These are phyloP conservation scores for Cryphonectria japonica DNA, from an alignment of 2,329 filamentous ascomycete species.

Conservation along the genomic window DNA sequence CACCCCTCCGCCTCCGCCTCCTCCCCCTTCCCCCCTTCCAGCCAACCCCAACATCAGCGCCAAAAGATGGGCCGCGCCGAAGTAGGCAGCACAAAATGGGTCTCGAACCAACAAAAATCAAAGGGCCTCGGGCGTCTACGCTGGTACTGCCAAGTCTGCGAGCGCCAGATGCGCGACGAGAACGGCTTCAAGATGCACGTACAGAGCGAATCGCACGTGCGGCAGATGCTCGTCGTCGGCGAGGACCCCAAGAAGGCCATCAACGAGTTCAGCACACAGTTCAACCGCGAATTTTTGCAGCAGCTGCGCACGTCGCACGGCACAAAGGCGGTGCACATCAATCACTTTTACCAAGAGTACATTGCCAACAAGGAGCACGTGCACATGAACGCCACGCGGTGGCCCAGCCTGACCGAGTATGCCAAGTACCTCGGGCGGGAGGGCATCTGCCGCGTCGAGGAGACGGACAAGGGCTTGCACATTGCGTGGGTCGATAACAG, in stretches of 20 bases:
- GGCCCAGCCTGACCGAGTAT: conserved; percentile 87
- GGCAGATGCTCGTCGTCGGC: conserved; percentile 86
- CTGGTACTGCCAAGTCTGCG: conserved; percentile 89
- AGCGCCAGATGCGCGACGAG: conserved; percentile 76
- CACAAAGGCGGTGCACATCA: conserved; percentile 86
- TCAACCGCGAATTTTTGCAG: conserved; percentile 76
- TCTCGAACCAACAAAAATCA: conserved; percentile 88
- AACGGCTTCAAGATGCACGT: conserved; percentile 93
- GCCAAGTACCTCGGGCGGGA: conserved; percentile 85
- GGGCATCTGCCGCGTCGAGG: conserved; percentile 87
- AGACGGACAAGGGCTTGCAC: conserved; percentile 82
- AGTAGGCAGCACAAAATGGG: conserved; percentile 85
- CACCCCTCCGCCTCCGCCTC: conserved; percentile 26
- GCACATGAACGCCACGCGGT: conserved; percentile 93
- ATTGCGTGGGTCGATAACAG: conserved; percentile 92
- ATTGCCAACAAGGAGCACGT: conserved; percentile 86
- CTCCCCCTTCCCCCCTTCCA: too few relatives aligned
- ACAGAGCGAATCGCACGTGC: conserved; percentile 81
- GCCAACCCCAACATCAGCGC: conserved; percentile 25
- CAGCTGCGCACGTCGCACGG: conserved; percentile 83
- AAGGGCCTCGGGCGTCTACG: conserved; percentile 78
- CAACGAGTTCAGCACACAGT: conserved; percentile 78
- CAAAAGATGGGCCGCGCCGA: conserved; percentile 86
- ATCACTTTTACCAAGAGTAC: conserved; percentile 94
- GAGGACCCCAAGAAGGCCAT: conserved; percentile 86